A percentile compares a stretch with the other conserved stretches of the same genome.
Conservation (phyloP, 2,329 filamentous ascomycete species). For the Fusarium heterosporum region DNA sequence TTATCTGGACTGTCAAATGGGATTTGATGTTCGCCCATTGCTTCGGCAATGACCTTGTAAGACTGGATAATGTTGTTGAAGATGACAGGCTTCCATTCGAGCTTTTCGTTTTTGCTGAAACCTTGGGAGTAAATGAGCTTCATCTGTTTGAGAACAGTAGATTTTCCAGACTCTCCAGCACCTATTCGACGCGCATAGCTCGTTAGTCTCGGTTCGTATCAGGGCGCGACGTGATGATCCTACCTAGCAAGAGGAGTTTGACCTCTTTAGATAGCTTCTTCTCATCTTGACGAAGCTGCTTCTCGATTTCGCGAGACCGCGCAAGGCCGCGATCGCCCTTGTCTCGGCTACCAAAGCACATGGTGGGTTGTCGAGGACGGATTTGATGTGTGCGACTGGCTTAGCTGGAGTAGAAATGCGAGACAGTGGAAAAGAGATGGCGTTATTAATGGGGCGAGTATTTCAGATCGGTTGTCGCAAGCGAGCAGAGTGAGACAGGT, state of each 20-base stretch:
- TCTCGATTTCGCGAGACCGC: constrained; percentile 84
- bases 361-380: constrained; percentile 49
- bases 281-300: constrained; percentile 85
- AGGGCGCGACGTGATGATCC: constrained; percentile 19
- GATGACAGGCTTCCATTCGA: constrained; percentile 94
- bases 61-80: constrained; percentile 95
- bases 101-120: constrained; percentile 88
- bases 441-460: background rate
- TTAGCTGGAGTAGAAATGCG: constrained; percentile 4
- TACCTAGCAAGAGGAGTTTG: constrained; percentile 92
- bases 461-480: constrained; percentile 7
- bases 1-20: constrained; percentile 83
- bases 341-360: constrained; percentile 73
- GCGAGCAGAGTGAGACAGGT: constrained; percentile 9
- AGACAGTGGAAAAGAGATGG: constrained; percentile 5
- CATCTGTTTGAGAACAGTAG: constrained; percentile 98
- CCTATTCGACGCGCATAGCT: constrained; percentile 63
- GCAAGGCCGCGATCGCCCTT: constrained; percentile 62
- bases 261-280: constrained; percentile 88
- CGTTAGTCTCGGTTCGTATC: constrained; percentile 25
- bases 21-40: constrained; percentile 87
- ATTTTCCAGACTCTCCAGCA: constrained; percentile 91
- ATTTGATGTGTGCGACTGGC: constrained; percentile 4
- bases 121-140: constrained; percentile 95
- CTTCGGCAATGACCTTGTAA: constrained; percentile 89